phyloP scores from a whole-genome alignment of 2,329 filamentous ascomycete species.

The Bipolaris oryzae region DNA sequence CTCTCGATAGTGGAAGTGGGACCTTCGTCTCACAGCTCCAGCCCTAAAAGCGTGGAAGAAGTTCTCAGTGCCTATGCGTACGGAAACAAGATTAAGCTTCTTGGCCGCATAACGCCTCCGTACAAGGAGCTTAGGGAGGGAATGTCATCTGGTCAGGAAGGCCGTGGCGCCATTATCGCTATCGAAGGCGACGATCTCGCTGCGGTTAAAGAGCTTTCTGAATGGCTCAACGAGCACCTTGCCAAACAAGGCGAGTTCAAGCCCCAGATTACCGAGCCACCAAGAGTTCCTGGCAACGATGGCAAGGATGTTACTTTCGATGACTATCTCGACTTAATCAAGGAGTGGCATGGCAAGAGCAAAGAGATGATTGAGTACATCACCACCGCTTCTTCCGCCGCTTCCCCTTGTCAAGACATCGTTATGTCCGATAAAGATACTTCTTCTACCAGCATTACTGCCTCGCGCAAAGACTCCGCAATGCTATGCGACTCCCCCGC shows the following conservation, averaged over 20 bases:
- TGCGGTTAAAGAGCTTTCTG: conserved; percentile 69
- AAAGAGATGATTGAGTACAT: conserved; percentile 69
- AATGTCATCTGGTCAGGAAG: conserved; percentile 41
- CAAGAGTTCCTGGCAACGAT: conserved; percentile 47
- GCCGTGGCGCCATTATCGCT: conserved; percentile 79
- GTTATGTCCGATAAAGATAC: conserved; percentile 20
- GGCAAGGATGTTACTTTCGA: conserved; percentile 47
- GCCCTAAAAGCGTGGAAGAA: conserved; percentile 62
- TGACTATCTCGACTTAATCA: conserved; percentile 71
- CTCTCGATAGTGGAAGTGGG: conserved; percentile 20
- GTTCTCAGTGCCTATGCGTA: conserved; percentile 79
- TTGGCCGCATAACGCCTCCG: conserved; percentile 77
- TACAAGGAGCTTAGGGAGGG: conserved; percentile 49
- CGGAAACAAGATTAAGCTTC: conserved; percentile 74
- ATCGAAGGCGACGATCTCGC: conserved; percentile 75
- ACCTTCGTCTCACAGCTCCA: conserved; percentile 6
- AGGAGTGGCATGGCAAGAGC: conserved; percentile 76
- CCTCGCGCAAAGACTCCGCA: conserved; percentile 26
- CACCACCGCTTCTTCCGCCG: conserved; percentile 37
- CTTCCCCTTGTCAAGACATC: conserved; percentile 7
- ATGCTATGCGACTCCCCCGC: conserved; percentile 15
- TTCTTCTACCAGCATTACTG: conserved; percentile 7
- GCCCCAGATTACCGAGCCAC: conserved; percentile 58
- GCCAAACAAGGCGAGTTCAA: conserved; percentile 59
- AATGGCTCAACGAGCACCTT: conserved; percentile 64